These are phyloP conservation scores for Neonectria sp. DNA, from an alignment of 2,329 filamentous ascomycete genomes.

Conservation along the genomic window DNA sequence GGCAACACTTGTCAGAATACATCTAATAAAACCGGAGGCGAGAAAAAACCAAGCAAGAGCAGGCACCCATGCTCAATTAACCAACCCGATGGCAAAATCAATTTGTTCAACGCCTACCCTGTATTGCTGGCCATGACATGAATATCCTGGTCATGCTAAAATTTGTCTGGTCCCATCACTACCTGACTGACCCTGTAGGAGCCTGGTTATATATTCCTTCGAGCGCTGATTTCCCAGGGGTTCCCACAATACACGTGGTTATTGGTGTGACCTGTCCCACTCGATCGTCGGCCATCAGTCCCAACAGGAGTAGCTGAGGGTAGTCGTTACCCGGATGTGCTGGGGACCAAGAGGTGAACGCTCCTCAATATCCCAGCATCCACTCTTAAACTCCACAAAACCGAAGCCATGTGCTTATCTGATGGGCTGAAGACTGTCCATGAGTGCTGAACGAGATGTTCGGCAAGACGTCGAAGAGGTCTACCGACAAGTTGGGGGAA, in stretches of 20 bases:
- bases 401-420: neutral
- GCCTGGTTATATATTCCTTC: neutral
- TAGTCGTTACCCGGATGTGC: neutral
- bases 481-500: neutral
- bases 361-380: too few relatives aligned
- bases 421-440: neutral
- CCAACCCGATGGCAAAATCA: neutral
- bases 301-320: neutral
- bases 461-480: neutral
- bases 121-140: neutral
- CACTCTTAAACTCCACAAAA: neutral
- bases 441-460: neutral
- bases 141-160: neutral
- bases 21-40: neutral
- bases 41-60: neutral
- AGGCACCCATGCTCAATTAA: neutral
- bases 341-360: too few relatives aligned
- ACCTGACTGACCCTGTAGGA: neutral
- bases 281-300: neutral
- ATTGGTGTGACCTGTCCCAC: neutral
- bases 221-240: neutral
- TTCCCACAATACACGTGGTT: neutral
- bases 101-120: neutral
- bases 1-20: neutral
- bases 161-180: neutral